Conservation (phyloP, 768 basidiomycete species). For the Pleurotus sapidus region DNA sequence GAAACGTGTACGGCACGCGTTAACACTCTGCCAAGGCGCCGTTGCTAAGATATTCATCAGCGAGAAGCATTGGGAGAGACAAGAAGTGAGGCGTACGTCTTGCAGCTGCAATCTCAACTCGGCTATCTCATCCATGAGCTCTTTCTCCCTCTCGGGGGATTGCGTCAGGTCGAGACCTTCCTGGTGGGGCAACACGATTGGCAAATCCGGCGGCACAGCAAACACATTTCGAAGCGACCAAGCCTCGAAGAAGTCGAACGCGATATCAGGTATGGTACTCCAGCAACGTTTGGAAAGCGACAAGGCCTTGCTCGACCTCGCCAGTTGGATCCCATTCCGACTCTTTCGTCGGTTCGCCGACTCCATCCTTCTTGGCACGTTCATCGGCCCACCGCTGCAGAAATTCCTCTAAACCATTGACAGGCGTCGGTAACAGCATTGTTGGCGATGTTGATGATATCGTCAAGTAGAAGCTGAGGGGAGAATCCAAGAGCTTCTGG, state of each 20-base stretch:
- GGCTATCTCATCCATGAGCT: conserved; percentile 66
- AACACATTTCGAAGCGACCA: conserved; percentile 92
- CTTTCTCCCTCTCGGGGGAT: conserved; percentile 55
- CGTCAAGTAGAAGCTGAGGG: conserved; percentile 81
- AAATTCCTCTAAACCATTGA: conserved; percentile 79
- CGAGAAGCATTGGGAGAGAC: conserved; percentile 2
- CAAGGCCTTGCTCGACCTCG: conserved; percentile 77
- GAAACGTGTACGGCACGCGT: conserved; percentile 50
- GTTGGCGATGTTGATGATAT: conserved; percentile 81
- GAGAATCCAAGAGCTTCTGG: conserved; percentile 81
- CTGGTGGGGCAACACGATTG: conserved; percentile 76
- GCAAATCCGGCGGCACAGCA: conserved; percentile 64
- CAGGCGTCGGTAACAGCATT: conserved; percentile 74
- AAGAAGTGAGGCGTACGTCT: conserved; percentile 46
- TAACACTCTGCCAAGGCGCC: conserved; percentile 58
- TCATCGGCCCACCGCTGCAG: conserved; percentile 72
- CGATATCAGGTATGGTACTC: conserved; percentile 88
- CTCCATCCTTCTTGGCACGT: conserved; percentile 41
- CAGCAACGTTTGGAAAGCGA: conserved; percentile 84
- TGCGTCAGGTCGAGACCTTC: conserved; percentile 63
- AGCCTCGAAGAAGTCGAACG: conserved; percentile 89
- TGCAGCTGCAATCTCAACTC: conserved; percentile 64
- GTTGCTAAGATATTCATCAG: conserved; percentile 43
- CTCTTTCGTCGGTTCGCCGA: conserved; percentile 12
- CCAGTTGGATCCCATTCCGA: conserved; percentile 57